phyloP scores from a whole-genome alignment of 192 early-diverging fungal species.

The Rhizophlyctis rosea region DNA sequence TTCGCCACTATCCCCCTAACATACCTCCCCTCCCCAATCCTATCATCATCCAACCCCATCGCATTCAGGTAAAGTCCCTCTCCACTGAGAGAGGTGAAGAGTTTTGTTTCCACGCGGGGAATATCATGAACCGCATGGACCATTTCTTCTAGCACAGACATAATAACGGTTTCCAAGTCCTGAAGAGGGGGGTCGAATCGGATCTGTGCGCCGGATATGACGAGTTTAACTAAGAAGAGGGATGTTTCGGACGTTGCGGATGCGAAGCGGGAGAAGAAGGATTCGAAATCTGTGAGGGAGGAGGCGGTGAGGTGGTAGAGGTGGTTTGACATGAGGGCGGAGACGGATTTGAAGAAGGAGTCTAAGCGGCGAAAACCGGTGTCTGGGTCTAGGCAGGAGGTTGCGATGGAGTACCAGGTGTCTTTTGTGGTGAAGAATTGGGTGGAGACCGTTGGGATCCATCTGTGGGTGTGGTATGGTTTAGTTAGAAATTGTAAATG shows the following conservation, averaged over 20 bases:
- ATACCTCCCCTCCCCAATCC: slow-evolving; percentile 52
- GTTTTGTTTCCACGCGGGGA: slow-evolving; percentile 57
- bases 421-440: slow-evolving; percentile 57
- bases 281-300: slow-evolving; percentile 50
- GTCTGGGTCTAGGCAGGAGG: slow-evolving; percentile 45
- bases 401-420: slow-evolving; percentile 55
- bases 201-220: slow-evolving; percentile 57
- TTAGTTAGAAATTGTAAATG: background rate
- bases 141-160: slow-evolving; percentile 54
- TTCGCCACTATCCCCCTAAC: slow-evolving; percentile 49
- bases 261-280: slow-evolving; percentile 52
- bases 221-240: slow-evolving; percentile 49
- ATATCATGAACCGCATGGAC: slow-evolving; percentile 51
- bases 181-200: slow-evolving; percentile 58
- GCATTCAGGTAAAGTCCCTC: slow-evolving; percentile 42
- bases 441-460: slow-evolving; percentile 59
- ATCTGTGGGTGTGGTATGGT: slow-evolving; percentile 26
- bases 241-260: slow-evolving; percentile 39
- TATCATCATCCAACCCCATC: slow-evolving; percentile 55
- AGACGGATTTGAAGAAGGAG: slow-evolving; percentile 59
- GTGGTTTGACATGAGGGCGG: slow-evolving; percentile 57
- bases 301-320: slow-evolving; percentile 48
- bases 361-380: slow-evolving; percentile 53
- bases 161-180: slow-evolving; percentile 51
- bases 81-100: slow-evolving; percentile 50